Percentiles rank a stretch among this genome's conserved stretches.
Evolutionary conservation across 2,329 filamentous ascomycete genomes (phyloP).

Genomic region (Calonectria henricotiae): DNA sequence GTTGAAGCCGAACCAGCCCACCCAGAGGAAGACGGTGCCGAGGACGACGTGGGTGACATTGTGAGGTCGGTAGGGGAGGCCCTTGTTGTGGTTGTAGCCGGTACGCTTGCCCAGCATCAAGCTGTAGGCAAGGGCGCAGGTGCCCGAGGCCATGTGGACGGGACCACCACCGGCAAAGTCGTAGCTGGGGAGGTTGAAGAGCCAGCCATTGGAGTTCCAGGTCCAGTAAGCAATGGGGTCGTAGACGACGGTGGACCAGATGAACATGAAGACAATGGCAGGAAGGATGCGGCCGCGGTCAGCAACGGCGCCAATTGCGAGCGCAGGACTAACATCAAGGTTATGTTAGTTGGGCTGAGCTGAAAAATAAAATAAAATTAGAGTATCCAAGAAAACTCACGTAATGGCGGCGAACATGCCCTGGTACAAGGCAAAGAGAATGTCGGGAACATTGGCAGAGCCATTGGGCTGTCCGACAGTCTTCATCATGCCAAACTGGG

Average conservation of each 20-base stretch:
- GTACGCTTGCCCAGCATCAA: constrained; percentile 81
- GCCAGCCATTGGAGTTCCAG: constrained; percentile 83
- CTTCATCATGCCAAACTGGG: constrained; percentile 86
- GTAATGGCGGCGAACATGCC: constrained; percentile 93
- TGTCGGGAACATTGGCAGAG: constrained; percentile 80
- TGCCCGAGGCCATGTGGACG: constrained; percentile 82
- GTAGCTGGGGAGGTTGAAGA: constrained; percentile 77
- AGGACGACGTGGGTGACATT: constrained; percentile 83
- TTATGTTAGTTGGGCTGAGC: constrained; percentile 32
- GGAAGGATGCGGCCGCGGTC: constrained; percentile 76
- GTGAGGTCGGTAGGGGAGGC: constrained; percentile 79
- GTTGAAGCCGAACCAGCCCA: constrained; percentile 98
- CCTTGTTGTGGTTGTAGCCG: constrained; percentile 74
- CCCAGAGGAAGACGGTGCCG: constrained; percentile 86
- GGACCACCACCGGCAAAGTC: constrained; percentile 85
- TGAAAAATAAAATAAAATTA: neutral
- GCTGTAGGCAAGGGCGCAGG: constrained; percentile 81
- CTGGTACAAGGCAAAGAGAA: constrained; percentile 89
- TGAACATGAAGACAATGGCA: constrained; percentile 78
- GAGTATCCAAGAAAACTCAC: constrained; percentile 66
- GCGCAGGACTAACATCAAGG: constrained; percentile 63
- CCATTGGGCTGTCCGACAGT: constrained; percentile 85
- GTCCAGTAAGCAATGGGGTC: constrained; percentile 84
- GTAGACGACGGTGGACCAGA: constrained; percentile 82
- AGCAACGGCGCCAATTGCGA: constrained; percentile 74